phyloP scores from a whole-genome alignment of 2,329 filamentous ascomycete species.

The Colletotrichum lupini region DNA sequence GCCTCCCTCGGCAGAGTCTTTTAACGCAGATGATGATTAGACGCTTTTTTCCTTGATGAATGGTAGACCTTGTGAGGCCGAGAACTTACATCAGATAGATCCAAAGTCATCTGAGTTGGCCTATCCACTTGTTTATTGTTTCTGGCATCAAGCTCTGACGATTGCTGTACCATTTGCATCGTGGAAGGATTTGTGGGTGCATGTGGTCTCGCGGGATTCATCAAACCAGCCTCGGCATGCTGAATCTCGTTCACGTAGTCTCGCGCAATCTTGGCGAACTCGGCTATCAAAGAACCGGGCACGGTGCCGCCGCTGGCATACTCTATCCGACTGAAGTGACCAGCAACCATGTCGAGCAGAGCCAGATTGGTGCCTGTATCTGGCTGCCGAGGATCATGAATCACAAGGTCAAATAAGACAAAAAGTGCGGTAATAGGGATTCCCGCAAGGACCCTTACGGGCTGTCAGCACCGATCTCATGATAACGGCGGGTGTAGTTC shows the following conservation, averaged over 20 bases:
- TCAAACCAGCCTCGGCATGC: slow-evolving; percentile 1
- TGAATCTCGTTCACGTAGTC: slow-evolving; percentile 48
- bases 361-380: slow-evolving; percentile 50
- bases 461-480: too few species aligned
- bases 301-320: slow-evolving; percentile 49
- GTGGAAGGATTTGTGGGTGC: neutral
- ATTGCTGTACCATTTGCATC: neutral
- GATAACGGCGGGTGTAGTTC: neutral
- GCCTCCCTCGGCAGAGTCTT: neutral
- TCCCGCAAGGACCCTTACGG: slow-evolving; percentile 44
- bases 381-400: slow-evolving; percentile 48
- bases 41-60: neutral
- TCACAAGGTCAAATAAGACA: slow-evolving; percentile 53
- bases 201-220: neutral
- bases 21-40: neutral
- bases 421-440: slow-evolving; percentile 51
- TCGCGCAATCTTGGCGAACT: slow-evolving; percentile 54
- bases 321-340: slow-evolving; percentile 55
- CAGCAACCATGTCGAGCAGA: slow-evolving; percentile 52
- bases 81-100: neutral
- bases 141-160: neutral
- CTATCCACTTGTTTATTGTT: neutral
- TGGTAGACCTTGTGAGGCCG: too few species aligned
- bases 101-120: neutral
- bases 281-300: slow-evolving; percentile 48